Conservation (phyloP, 2,329 filamentous ascomycete species). For the Aspergillus neotritici region DNA sequence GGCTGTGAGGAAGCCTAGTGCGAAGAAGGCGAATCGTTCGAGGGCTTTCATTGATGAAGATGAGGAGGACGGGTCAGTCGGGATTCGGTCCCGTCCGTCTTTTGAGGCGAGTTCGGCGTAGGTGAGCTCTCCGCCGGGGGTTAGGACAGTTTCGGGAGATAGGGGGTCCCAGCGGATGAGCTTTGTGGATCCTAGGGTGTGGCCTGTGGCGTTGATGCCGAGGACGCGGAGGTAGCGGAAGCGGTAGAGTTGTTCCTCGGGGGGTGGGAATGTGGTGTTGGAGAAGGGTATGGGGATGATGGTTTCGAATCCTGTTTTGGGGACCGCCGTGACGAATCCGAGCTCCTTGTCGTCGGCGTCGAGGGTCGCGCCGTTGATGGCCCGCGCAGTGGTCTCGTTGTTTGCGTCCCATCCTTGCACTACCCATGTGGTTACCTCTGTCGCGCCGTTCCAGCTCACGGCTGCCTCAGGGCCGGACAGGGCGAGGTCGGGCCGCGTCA, state of each 20-base stretch:
- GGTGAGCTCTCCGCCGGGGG: slow-evolving; percentile 1
- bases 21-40: neutral
- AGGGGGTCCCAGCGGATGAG: slow-evolving; percentile 18
- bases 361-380: neutral
- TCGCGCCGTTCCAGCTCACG: slow-evolving; percentile 36
- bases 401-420: slow-evolving; percentile 15
- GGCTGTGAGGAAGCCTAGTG: neutral
- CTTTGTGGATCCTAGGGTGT: slow-evolving; percentile 14
- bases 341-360: slow-evolving; percentile 8
- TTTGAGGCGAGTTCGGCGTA: neutral
- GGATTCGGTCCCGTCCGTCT: neutral
- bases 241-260: neutral
- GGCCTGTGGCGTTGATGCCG: slow-evolving; percentile 18
- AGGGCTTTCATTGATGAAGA: neutral
- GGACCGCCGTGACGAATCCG: slow-evolving; percentile 15
- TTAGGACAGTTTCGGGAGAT: slow-evolving; percentile 10
- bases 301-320: slow-evolving; percentile 27
- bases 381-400: neutral
- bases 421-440: slow-evolving; percentile 29
- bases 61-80: slow-evolving; percentile 1
- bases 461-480: slow-evolving; percentile 15
- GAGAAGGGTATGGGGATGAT: slow-evolving; percentile 13
- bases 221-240: slow-evolving; percentile 16
- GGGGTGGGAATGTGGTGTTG: slow-evolving; percentile 3
- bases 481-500: slow-evolving; percentile 28